Conservation (phyloP, 1,284 basidiomycete species). For the Phellopilus nigrolimitatus region DNA sequence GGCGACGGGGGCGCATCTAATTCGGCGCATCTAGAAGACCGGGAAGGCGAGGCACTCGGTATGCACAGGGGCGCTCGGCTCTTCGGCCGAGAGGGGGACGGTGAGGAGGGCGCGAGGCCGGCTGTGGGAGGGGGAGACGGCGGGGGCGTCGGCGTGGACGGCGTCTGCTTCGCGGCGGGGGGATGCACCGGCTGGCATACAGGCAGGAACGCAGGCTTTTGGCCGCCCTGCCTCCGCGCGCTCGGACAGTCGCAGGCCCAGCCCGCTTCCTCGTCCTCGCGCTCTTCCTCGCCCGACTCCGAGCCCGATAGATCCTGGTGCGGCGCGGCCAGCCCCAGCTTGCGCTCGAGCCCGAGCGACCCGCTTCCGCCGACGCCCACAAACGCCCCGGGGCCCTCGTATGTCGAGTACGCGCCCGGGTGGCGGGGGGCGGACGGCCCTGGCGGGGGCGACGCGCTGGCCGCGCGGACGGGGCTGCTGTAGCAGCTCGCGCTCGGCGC, state of each 20-base stretch:
- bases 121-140: neutral
- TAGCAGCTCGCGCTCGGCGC: conserved; percentile 1
- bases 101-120: neutral
- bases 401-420: conserved; percentile 3
- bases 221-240: neutral
- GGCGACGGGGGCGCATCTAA: neutral
- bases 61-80: neutral
- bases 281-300: neutral
- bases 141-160: neutral
- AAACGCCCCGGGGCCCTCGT: neutral
- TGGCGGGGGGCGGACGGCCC: neutral
- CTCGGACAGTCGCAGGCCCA: neutral
- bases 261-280: neutral
- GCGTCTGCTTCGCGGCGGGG: neutral
- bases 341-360: conserved; percentile 8
- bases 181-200: neutral
- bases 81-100: no score
- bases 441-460: neutral
- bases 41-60: neutral
- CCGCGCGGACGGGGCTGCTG: conserved; percentile 1
- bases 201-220: neutral
- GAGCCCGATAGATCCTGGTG: neutral
- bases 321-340: conserved; percentile 9
- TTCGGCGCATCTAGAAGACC: neutral
- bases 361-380: conserved; percentile 3